These are phyloP conservation scores for Cyberlindnera mrakii DNA, from an alignment of 805 yeast species.

Conservation along the genomic window DNA sequence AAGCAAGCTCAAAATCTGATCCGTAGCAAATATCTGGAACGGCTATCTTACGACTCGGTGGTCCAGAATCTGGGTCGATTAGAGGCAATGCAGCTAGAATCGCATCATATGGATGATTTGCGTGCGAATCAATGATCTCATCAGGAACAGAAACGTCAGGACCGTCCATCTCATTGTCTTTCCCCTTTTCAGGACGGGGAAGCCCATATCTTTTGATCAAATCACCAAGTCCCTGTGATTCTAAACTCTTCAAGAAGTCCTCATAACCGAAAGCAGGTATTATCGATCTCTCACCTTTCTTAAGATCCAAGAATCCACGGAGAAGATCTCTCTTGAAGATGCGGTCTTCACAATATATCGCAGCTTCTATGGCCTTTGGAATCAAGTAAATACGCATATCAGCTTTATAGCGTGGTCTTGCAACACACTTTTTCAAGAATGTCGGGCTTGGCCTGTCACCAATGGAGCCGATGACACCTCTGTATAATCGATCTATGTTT, in stretches of 20 bases:
- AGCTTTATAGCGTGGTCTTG: conserved; percentile 56
- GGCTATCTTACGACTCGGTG: no score
- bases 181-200: conserved; percentile 15
- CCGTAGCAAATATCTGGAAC: no score
- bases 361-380: conserved; percentile 34
- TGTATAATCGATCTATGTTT: conserved; percentile 13
- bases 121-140: no score
- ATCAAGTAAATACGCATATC: conserved; percentile 55
- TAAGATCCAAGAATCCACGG: conserved; percentile 40
- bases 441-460: conserved; percentile 41
- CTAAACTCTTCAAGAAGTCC: conserved; percentile 11
- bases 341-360: conserved; percentile 41
- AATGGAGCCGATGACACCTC: conserved; percentile 19
- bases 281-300: conserved; percentile 21
- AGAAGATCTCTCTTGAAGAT: conserved; percentile 47
- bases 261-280: conserved; percentile 27
- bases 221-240: conserved; percentile 11
- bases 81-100: no score
- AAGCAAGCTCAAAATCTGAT: no score
- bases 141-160: no score
- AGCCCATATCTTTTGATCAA: conserved; percentile 9
- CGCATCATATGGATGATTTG: no score
- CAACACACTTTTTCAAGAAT: conserved; percentile 50
- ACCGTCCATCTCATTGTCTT: not conserved
- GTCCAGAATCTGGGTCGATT: no score